Base-by-base conservation (phyloP, 1,139 yeast genomes). In the Suhomyces maxii region DNA sequence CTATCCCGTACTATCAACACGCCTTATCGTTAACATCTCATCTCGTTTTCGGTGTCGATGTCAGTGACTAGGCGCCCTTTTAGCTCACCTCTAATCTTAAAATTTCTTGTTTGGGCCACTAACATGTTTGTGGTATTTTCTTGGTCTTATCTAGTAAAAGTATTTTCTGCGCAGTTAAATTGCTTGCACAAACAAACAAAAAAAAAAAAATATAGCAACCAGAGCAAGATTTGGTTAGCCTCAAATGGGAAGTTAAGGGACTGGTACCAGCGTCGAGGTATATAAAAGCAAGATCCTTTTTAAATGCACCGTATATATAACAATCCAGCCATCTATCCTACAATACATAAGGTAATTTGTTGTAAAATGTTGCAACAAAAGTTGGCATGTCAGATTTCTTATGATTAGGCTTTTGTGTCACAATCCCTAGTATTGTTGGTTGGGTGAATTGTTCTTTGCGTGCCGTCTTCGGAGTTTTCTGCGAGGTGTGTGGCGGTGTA, bases 381-480 rank as follows among this genome's bases (percentile, higher is more conserved):
- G 11, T 28, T 28, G 31, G 31, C 31, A 28, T 11, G 11, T 3
- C 9, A 28, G 11, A 28, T 11, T 11, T 28, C 11, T 11, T 28
- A 28, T 5, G 31, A 9, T 28, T 28, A 11, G 9, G 14, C 31
- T 25, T 34, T 42, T 37, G 41, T 42, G 45, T 34, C 36, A 37
- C 35, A 18, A 37, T 37, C 40, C 38, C 45, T 36, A 25, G 8
- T 23, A 37, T 37, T 42, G 37, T 42, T 42, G 31, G n/a, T 8
- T 26, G 34, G 34, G 35, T 18, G 31, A 34, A 40, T 40, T 40
- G 38, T 40, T 35, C 18, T 36, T 26, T 34, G 33, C 31, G 31
- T 37, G 41, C 41, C 38, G 40, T 26, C 41, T 41, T 42, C 45
- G 45, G 45, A 42, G 45, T 42, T 28, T 18, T 18, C 23, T 6